These are phyloP conservation scores for Pyricularia sp. DNA, from an alignment of 2,329 filamentous ascomycete species.

Conservation along the genomic window DNA sequence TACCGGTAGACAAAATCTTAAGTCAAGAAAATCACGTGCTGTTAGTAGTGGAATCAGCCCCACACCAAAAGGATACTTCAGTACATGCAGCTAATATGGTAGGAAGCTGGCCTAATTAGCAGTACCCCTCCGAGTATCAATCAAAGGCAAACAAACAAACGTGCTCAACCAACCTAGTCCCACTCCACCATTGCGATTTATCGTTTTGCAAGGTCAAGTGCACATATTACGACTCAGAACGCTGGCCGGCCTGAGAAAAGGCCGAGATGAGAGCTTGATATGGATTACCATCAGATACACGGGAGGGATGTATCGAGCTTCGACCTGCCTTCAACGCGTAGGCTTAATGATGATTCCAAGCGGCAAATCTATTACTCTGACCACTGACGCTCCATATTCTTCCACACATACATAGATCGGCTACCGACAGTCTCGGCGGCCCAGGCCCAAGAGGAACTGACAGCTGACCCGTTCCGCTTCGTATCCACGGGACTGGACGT, in stretches of 20 bases:
- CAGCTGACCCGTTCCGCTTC: conserved; percentile 36
- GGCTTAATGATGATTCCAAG: conserved; percentile 16
- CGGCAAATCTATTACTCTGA: not conserved
- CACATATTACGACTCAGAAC: not conserved
- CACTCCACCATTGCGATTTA: not conserved
- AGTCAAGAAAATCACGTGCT: not conserved
- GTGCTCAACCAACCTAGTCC: not conserved
- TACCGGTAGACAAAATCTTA: too few relatives aligned
- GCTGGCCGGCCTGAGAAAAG: not conserved
- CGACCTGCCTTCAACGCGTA: conserved; percentile 42
- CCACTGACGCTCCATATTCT: conserved; percentile 10
- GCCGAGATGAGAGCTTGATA: not conserved
- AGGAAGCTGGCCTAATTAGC: not conserved
- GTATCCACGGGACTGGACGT: conserved; percentile 46
- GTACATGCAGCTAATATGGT: not conserved
- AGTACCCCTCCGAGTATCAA: not conserved
- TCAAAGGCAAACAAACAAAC: not conserved
- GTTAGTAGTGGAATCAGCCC: not conserved
- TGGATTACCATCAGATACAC: conserved; percentile 46
- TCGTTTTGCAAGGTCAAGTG: not conserved
- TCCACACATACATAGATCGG: conserved; percentile 56
- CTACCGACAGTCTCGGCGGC: conserved; percentile 70
- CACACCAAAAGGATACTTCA: not conserved
- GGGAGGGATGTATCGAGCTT: conserved; percentile 54
- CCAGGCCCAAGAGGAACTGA: conserved; percentile 55